phyloP scores from a whole-genome alignment of 345 rosid species.

The Kernera saxatilis region DNA sequence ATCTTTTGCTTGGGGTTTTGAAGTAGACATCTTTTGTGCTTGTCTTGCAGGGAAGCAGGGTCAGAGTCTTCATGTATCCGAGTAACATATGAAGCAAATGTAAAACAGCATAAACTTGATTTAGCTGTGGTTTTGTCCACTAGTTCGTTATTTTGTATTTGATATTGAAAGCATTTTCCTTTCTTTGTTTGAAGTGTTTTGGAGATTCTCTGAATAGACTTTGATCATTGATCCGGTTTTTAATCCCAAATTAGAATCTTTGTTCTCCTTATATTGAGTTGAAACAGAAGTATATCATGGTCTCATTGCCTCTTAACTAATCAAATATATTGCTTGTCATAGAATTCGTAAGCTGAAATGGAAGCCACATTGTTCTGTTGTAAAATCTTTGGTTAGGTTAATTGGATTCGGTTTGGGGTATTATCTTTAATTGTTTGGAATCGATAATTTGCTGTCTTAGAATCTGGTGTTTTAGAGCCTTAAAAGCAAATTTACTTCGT shows the following conservation, averaged over 20 bases:
- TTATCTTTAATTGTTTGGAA: too few species aligned
- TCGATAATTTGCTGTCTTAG: too few species aligned
- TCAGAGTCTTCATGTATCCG: slow-evolving; percentile 59
- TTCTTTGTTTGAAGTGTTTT: slow-evolving; percentile 24
- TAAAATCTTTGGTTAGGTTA: too few species aligned
- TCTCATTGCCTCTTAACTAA: too few species aligned
- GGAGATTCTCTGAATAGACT: slow-evolving; percentile 22
- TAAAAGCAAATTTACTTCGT: too few species aligned
- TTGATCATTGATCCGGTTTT: slow-evolving; percentile 20
- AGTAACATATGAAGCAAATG: slow-evolving; percentile 37
- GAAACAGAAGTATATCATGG: neutral
- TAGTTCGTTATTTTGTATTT: slow-evolving; percentile 26
- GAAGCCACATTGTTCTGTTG: too few species aligned
- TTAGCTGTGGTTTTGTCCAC: slow-evolving; percentile 24
- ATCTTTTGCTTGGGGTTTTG: neutral
- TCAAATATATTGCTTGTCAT: too few species aligned
- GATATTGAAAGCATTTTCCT: slow-evolving; percentile 14
- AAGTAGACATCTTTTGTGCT: too few species aligned
- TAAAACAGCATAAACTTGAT: slow-evolving; percentile 4
- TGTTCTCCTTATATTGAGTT: neutral
- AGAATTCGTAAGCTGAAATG: too few species aligned
- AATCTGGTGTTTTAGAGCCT: too few species aligned
- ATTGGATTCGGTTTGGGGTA: too few species aligned
- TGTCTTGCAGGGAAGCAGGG: slow-evolving; percentile 42
- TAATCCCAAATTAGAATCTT: neutral